phyloP scores from a whole-genome alignment of 208 protist species.

The Balamuthia mandrillaris region DNA sequence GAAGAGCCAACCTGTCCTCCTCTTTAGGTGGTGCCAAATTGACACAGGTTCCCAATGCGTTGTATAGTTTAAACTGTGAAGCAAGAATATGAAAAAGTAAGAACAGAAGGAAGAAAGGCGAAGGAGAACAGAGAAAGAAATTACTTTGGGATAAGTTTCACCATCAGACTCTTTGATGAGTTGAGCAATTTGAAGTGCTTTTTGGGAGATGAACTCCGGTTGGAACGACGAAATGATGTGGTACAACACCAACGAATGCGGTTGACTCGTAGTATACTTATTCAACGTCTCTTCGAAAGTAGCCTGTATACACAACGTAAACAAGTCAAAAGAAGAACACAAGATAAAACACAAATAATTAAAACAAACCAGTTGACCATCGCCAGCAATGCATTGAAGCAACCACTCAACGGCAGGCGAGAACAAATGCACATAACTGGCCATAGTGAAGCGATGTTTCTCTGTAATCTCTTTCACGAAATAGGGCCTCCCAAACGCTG shows the following conservation, averaged over 20 bases:
- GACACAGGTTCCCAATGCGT: too few relatives aligned
- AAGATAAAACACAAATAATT: background rate
- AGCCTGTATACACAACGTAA: background rate
- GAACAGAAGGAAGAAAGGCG: background rate
- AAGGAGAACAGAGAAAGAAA: background rate
- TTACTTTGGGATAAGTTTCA: too few relatives aligned
- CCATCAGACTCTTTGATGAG: conserved; percentile 58
- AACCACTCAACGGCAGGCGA: conserved; percentile 75
- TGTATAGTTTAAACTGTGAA: too few relatives aligned
- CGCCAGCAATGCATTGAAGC: conserved; percentile 58
- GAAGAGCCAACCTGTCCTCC: conserved; percentile 34
- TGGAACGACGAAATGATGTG: conserved; percentile 68
- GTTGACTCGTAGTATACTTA: conserved; percentile 45
- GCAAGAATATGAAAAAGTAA: background rate
- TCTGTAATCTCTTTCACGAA: conserved; percentile 26
- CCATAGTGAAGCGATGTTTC: conserved; percentile 29
- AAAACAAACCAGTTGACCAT: background rate
- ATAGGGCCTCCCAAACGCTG: background rate
- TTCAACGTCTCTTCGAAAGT: background rate
- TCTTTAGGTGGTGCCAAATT: conserved; percentile 49
- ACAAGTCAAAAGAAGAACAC: background rate
- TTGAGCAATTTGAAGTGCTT: conserved; percentile 40
- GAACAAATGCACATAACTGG: conserved; percentile 74
- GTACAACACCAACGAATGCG: conserved; percentile 64
- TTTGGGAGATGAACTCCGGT: conserved; percentile 51